Evolutionary conservation across 805 yeast species (phyloP).

Genomic region (Nakazawaea laoshanensis): DNA sequence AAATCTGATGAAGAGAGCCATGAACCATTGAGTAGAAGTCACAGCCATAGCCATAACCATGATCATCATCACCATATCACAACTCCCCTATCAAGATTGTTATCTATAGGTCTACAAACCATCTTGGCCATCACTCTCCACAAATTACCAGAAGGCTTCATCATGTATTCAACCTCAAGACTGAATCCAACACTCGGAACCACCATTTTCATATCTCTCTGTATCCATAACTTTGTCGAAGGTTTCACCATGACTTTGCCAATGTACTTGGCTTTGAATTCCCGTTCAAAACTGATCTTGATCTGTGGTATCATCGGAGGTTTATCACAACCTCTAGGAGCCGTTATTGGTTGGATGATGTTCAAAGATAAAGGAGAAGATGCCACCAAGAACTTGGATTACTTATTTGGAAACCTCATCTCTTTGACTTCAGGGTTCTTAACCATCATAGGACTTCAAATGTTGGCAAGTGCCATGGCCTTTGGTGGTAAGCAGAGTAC

Average conservation of each 20-base stretch:
- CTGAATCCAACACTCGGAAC: constrained; percentile 67
- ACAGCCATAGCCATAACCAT: neutral
- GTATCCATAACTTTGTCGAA: constrained; percentile 87
- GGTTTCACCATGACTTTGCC: constrained; percentile 94
- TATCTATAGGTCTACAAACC: constrained; percentile 87
- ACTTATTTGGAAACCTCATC: constrained; percentile 55
- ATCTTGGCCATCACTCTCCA: constrained; percentile 81
- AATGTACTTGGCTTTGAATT: constrained; percentile 65
- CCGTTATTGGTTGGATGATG: constrained; percentile 55
- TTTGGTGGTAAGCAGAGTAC: constrained; percentile 66
- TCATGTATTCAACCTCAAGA: constrained; percentile 69
- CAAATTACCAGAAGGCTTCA: constrained; percentile 92
- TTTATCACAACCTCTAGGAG: constrained; percentile 85
- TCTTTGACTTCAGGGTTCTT: constrained; percentile 79
- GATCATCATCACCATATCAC: constrained; percentile 71
- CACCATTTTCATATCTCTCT: constrained; percentile 73
- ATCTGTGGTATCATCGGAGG: constrained; percentile 72
- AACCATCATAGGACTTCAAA: constrained; percentile 71
- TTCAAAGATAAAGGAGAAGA: constrained; percentile 28
- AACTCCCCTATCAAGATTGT: constrained; percentile 68
- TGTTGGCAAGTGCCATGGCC: constrained; percentile 76
- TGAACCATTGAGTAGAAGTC: neutral
- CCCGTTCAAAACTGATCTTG: constrained; percentile 51
- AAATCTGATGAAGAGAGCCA: neutral
- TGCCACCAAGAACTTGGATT: constrained; percentile 26